Conservation (phyloP, 2,329 filamentous ascomycete species). For the Fusarium chaquense region DNA sequence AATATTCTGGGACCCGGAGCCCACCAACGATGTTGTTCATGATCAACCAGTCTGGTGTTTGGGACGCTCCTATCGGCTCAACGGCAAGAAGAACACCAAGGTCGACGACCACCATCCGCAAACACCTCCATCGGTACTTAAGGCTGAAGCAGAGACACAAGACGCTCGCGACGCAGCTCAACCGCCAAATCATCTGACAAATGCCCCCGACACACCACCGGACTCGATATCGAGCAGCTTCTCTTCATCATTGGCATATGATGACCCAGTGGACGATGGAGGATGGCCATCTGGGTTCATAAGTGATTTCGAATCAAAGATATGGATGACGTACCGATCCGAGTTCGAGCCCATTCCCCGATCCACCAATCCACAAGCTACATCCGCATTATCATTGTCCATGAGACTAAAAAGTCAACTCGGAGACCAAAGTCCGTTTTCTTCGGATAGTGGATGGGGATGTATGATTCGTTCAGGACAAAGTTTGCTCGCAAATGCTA, state of each 20-base stretch:
- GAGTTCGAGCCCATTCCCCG: constrained; percentile 86
- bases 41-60: constrained; percentile 87
- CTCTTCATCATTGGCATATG: constrained; percentile 64
- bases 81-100: constrained; percentile 31
- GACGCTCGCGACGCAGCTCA: constrained; percentile 35
- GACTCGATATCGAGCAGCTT: constrained; percentile 65
- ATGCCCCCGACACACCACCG: constrained; percentile 59
- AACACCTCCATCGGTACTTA: constrained; percentile 40
- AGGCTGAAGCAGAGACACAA: constrained; percentile 26
- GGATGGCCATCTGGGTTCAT: constrained; percentile 90
- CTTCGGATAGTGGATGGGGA: constrained; percentile 95
- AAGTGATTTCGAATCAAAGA: constrained; percentile 89
- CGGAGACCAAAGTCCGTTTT: constrained; percentile 83
- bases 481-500: constrained; percentile 88
- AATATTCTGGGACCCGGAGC: constrained; percentile 92
- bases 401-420: constrained; percentile 87
- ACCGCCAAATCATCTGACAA: constrained; percentile 41
- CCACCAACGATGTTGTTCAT: constrained; percentile 78
- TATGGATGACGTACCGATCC: constrained; percentile 97
- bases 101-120: constrained; percentile 32
- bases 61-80: constrained; percentile 64
- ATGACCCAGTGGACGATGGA: constrained; percentile 58
- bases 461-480: constrained; percentile 99
- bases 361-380: constrained; percentile 78
- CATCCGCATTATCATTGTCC: constrained; percentile 79